Evolutionary conservation across 2,329 filamentous ascomycete genomes (phyloP).

Genomic region (Neophaeococcomyces aloes): DNA sequence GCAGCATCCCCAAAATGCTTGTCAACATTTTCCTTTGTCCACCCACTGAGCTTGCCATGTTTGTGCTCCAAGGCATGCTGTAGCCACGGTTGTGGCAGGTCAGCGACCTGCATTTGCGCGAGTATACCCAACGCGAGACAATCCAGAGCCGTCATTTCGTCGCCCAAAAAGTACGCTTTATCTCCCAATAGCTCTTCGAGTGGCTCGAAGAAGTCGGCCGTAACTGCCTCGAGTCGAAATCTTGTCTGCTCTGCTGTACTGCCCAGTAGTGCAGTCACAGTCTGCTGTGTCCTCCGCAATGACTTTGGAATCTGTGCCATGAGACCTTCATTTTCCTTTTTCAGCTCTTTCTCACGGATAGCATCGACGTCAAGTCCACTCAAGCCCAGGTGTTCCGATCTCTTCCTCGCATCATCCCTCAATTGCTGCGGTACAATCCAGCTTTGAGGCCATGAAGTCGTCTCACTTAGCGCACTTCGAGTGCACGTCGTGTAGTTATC

Average conservation of each 20-base stretch:
- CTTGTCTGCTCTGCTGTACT: conserved; percentile 58
- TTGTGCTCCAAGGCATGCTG: conserved; percentile 45
- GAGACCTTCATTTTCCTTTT: conserved; percentile 27
- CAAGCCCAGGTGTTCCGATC: conserved; percentile 60
- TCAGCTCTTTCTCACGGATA: conserved; percentile 27
- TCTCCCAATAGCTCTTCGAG: conserved; percentile 52
- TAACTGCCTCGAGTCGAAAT: conserved; percentile 66
- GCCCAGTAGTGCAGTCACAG: conserved; percentile 52
- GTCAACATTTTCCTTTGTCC: conserved; percentile 32
- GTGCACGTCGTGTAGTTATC: conserved; percentile 74
- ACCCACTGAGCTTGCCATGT: conserved; percentile 35
- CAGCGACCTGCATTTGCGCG: conserved; percentile 56
- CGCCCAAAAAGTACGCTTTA: conserved; percentile 44
- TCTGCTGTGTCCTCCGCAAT: conserved; percentile 47
- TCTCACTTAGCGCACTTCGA: conserved; percentile 65
- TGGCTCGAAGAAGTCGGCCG: conserved; percentile 60
- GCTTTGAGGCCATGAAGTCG: conserved; percentile 77
- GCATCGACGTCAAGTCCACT: conserved; percentile 55
- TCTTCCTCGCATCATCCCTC: conserved; percentile 57
- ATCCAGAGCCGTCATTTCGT: conserved; percentile 56
- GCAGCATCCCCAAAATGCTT: conserved; percentile 29
- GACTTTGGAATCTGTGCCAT: conserved; percentile 31
- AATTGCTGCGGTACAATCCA: conserved; percentile 72
- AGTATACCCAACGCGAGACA: conserved; percentile 75
- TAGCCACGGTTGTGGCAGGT: conserved; percentile 54